Conservation (phyloP, 805 yeast genomes). For the Metschnikowia lochheadii region DNA sequence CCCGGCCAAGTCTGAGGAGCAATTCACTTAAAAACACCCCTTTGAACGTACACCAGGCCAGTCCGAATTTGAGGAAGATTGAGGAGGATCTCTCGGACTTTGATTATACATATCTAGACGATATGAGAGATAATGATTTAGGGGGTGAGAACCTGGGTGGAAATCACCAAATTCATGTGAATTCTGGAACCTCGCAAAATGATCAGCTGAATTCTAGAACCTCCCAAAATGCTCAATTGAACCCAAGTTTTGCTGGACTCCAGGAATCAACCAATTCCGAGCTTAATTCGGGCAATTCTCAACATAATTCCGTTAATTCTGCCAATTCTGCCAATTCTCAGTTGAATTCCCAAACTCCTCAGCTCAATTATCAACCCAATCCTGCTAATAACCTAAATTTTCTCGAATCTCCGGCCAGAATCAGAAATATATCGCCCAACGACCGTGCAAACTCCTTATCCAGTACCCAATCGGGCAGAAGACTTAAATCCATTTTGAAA, state of each 20-base stretch:
- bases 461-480: slow-evolving; percentile 18
- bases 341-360: not conserved
- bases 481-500: slow-evolving; percentile 36
- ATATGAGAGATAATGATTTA: not conserved
- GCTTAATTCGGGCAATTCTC: not conserved
- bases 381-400: not conserved
- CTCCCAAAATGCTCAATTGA: too few relatives aligned
- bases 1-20: slow-evolving; percentile 31
- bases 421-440: not conserved
- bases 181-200: too few relatives aligned
- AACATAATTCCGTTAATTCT: not conserved
- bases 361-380: not conserved
- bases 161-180: too few relatives aligned
- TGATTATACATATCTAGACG: slow-evolving; percentile 38
- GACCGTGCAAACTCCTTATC: slow-evolving; percentile 13
- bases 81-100: slow-evolving; percentile 43
- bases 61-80: slow-evolving; percentile 31
- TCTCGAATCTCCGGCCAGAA: not conserved
- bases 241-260: too few relatives aligned
- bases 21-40: slow-evolving; percentile 24
- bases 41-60: slow-evolving; percentile 14
- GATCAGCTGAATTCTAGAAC: too few relatives aligned
- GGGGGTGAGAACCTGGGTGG: too few relatives aligned
- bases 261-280: not conserved
- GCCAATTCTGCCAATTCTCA: not conserved